phyloP scores from a whole-genome alignment of 164 flowering plant genomes.

The Chimonanthus salicifolius region DNA sequence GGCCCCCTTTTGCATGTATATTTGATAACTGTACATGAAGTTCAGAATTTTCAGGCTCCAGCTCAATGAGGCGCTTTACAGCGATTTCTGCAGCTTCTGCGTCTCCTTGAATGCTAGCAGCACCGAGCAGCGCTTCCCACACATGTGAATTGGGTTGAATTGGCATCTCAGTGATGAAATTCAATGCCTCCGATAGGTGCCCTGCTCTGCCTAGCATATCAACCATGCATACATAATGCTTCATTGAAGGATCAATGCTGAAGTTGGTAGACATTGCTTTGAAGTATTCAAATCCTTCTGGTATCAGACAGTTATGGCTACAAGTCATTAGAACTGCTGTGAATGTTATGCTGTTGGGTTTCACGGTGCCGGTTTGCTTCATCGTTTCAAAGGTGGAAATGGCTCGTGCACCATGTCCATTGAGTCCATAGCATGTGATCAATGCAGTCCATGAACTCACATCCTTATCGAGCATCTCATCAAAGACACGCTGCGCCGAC shows the following conservation, averaged over 20 bases:
- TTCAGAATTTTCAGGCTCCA: constrained; percentile 10
- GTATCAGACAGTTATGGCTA: constrained; percentile 12
- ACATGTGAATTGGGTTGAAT: constrained; percentile 9
- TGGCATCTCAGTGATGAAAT: constrained; percentile 14
- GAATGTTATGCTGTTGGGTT: constrained; percentile 12
- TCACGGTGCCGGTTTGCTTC: constrained; percentile 5
- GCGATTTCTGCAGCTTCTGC: constrained; percentile 6
- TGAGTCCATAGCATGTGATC: constrained; percentile 10
- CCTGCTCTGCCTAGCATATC: constrained; percentile 23
- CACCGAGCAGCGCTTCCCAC: constrained; percentile 19
- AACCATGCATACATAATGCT: constrained; percentile 16
- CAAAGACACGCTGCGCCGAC: constrained; percentile 4
- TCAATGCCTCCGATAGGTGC: constrained; percentile 9
- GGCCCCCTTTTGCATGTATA: constrained; percentile 12
- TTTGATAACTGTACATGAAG: constrained; percentile 11
- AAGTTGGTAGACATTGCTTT: constrained; percentile 6
- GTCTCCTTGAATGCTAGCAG: constrained; percentile 15
- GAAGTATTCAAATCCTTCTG: constrained; percentile 14
- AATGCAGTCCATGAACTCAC: constrained; percentile 19
- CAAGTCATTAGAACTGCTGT: constrained; percentile 15
- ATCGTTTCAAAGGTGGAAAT: constrained; percentile 11
- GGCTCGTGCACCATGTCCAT: constrained; percentile 12
- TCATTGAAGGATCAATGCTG: constrained; percentile 13
- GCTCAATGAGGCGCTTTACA: constrained; percentile 4
- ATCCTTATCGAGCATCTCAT: constrained; percentile 13